Conservation (phyloP, 2,329 filamentous ascomycete genomes). For the Microascus cirrosus region DNA sequence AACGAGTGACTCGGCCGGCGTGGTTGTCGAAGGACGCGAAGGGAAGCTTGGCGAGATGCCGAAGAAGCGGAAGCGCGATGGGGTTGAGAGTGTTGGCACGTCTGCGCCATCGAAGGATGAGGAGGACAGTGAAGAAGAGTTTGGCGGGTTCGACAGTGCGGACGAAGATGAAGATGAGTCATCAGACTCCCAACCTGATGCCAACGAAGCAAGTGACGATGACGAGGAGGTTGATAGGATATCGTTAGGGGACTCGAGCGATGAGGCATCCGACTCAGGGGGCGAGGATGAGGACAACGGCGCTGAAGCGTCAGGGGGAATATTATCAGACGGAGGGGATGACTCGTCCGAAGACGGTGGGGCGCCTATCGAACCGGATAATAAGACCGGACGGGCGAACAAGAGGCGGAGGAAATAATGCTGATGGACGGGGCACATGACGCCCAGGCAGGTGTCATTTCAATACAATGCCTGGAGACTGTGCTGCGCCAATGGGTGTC, state of each 20-base stretch:
- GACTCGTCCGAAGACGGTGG: neutral
- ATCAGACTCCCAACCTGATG: slow-evolving; percentile 15
- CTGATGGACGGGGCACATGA: neutral
- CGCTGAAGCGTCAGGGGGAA: slow-evolving; percentile 1
- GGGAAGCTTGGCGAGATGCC: slow-evolving; percentile 80
- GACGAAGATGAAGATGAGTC: slow-evolving; percentile 22
- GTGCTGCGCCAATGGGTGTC: neutral
- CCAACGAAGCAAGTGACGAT: slow-evolving; percentile 12
- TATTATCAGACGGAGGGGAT: neutral
- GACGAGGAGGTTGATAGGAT: slow-evolving; percentile 29
- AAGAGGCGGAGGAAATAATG: slow-evolving; percentile 1
- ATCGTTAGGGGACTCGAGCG: slow-evolving; percentile 23
- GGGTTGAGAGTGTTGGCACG: slow-evolving; percentile 26
- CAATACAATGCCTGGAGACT: neutral
- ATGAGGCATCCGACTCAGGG: slow-evolving; percentile 11
- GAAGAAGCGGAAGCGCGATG: slow-evolving; percentile 61
- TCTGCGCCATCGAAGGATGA: slow-evolving; percentile 18
- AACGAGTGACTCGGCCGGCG: slow-evolving; percentile 36
- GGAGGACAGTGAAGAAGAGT: slow-evolving; percentile 23
- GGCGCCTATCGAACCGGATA: neutral
- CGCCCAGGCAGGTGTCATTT: neutral
- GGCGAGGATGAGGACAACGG: slow-evolving; percentile 18
- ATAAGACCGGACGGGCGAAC: neutral
- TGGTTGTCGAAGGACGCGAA: slow-evolving; percentile 55
- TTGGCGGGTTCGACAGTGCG: slow-evolving; percentile 36